Conservation (phyloP, 495 filamentous ascomycete species). For the Xylaria bambusicola region DNA sequence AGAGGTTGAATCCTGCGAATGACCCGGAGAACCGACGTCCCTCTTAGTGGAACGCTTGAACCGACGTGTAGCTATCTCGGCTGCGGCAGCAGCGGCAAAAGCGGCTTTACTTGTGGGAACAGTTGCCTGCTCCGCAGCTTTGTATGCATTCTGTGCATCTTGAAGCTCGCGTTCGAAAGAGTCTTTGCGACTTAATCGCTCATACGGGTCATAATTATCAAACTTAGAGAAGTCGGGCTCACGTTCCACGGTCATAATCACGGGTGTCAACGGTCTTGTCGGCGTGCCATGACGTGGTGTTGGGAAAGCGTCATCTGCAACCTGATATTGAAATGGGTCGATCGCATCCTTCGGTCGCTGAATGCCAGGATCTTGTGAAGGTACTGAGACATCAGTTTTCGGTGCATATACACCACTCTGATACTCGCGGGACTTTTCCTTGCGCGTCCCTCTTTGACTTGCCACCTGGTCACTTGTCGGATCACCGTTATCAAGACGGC, state of each 20-base stretch:
- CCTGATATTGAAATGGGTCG: constrained; percentile 56
- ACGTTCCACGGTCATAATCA: constrained; percentile 47
- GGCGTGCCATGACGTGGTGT: constrained; percentile 42
- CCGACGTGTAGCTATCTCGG: constrained; percentile 33
- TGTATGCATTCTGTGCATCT: constrained; percentile 34
- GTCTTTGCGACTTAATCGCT: constrained; percentile 43
- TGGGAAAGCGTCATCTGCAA: constrained; percentile 48
- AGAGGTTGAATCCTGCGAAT: constrained; percentile 19
- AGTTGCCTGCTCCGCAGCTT: constrained; percentile 40
- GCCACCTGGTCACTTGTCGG: constrained; percentile 8
- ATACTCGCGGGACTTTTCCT: constrained; percentile 14
- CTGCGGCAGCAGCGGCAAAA: constrained; percentile 39
- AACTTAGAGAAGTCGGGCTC: constrained; percentile 45
- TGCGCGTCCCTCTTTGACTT: constrained; percentile 13
- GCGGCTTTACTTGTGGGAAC: constrained; percentile 37
- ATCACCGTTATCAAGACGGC: constrained; percentile 25
- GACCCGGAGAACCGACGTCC: constrained; percentile 17
- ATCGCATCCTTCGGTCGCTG: constrained; percentile 27
- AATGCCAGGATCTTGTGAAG: constrained; percentile 7
- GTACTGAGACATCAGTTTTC: constrained; percentile 10
- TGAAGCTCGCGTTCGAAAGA: constrained; percentile 42
- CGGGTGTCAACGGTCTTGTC: constrained; percentile 37
- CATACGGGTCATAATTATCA: constrained; percentile 26
- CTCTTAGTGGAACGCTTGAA: constrained; percentile 26
- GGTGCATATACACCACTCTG: constrained; percentile 6